phyloP scores from a whole-genome alignment of 805 yeast species.

The Cyberlindnera mycetangii region DNA sequence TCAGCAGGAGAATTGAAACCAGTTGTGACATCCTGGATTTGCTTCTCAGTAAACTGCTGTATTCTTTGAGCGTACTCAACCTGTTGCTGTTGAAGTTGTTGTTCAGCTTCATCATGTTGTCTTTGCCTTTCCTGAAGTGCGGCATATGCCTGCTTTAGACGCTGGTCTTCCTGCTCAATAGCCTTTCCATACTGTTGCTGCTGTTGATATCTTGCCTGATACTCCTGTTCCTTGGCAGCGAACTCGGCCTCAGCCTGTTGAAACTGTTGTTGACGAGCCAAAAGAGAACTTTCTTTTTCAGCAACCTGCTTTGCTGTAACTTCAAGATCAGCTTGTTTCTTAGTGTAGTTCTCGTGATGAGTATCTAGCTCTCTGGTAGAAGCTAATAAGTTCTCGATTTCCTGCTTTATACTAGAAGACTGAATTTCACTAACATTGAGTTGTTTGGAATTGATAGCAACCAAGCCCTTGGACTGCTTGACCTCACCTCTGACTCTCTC shows the following conservation, averaged over 20 bases:
- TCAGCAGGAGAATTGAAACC: slow-evolving; percentile 16
- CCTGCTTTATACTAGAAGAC: slow-evolving; percentile 40
- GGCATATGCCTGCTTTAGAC: slow-evolving; percentile 33
- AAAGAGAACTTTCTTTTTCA: slow-evolving; percentile 35
- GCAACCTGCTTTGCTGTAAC: slow-evolving; percentile 30
- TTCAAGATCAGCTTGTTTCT: slow-evolving; percentile 34
- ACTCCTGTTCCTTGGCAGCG: slow-evolving; percentile 27
- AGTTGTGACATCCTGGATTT: slow-evolving; percentile 33
- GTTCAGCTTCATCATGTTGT: slow-evolving; percentile 37
- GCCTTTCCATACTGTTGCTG: slow-evolving; percentile 35
- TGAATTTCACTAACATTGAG: slow-evolving; percentile 59
- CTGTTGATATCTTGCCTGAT: slow-evolving; percentile 32
- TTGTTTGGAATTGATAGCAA: slow-evolving; percentile 67
- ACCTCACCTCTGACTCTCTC: slow-evolving; percentile 51
- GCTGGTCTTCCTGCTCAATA: slow-evolving; percentile 36
- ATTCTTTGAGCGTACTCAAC: slow-evolving; percentile 36
- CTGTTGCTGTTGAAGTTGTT: slow-evolving; percentile 38
- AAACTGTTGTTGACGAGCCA: slow-evolving; percentile 28
- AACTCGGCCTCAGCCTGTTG: slow-evolving; percentile 20
- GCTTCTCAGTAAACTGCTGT: slow-evolving; percentile 38
- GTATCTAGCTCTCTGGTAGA: slow-evolving; percentile 36
- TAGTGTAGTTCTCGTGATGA: slow-evolving; percentile 37
- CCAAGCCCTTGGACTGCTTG: slow-evolving; percentile 59
- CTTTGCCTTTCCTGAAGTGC: slow-evolving; percentile 35
- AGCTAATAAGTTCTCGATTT: slow-evolving; percentile 32